phyloP scores from a whole-genome alignment of 805 yeast genomes.

The Nakazawaea ishiwadae region DNA sequence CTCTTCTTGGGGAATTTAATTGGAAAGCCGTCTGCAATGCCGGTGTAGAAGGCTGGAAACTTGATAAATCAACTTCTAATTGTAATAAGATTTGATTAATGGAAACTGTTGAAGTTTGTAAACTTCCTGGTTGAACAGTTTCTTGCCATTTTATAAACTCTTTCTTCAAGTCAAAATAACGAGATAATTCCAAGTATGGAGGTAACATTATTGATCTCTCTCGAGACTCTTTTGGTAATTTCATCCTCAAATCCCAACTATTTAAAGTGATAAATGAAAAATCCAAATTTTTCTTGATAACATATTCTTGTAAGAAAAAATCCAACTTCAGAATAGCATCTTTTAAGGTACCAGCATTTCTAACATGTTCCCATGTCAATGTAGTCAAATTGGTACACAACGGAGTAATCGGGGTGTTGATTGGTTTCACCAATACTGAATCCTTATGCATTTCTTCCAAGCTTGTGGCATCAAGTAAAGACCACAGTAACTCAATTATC shows the following conservation, averaged over 20 bases:
- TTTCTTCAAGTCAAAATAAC: conserved; percentile 67
- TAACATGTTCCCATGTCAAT: conserved; percentile 58
- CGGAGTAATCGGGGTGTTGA: conserved; percentile 62
- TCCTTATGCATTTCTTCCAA: conserved; percentile 38
- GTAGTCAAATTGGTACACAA: conserved; percentile 46
- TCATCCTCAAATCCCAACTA: conserved; percentile 69
- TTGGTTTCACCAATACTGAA: conserved; percentile 51
- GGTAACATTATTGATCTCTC: conserved; percentile 73
- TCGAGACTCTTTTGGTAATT: conserved; percentile 74
- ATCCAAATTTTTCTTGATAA: conserved; percentile 38
- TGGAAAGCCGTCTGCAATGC: conserved; percentile 13
- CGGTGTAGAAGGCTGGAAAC: conserved; percentile 13
- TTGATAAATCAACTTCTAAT: conserved; percentile 18
- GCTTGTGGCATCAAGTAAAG: conserved; percentile 49
- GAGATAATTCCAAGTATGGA: conserved; percentile 67
- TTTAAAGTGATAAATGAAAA: conserved; percentile 65
- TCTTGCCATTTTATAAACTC: conserved; percentile 73
- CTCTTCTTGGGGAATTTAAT: conserved; percentile 33
- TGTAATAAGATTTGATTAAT: conserved; percentile 18
- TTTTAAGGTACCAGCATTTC: conserved; percentile 52
- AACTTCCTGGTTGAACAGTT: conserved; percentile 48
- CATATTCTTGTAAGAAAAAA: conserved; percentile 37
- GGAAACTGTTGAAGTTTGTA: conserved; percentile 22
- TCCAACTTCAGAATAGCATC: conserved; percentile 61
- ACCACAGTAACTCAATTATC: conserved; percentile 65